A percentile compares a stretch with the other conserved stretches of the same genome.
Conservation (phyloP, 179 eudicot genomes). For the Silene vulgaris region DNA sequence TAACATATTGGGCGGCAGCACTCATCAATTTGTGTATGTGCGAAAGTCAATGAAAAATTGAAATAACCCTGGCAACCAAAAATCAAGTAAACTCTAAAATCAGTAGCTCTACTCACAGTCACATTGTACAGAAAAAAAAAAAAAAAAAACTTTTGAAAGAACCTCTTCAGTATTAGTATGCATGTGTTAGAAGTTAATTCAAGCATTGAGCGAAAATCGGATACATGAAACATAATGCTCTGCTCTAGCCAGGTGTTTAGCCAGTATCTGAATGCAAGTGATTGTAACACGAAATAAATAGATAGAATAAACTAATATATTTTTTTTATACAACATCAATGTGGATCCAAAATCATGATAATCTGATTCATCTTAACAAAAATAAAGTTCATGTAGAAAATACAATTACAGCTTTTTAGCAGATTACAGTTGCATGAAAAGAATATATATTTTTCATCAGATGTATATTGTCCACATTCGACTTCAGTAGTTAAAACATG, state of each 20-base stretch:
- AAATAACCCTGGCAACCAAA: background rate
- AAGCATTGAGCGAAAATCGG: background rate
- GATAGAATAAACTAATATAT: background rate
- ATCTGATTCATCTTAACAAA: background rate
- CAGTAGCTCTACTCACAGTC: background rate
- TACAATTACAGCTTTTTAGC: background rate
- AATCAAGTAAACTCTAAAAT: background rate
- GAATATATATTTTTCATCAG: no score
- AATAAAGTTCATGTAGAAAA: background rate
- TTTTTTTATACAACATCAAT: background rate
- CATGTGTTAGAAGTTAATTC: background rate
- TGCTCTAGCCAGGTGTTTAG: constrained; percentile 1
- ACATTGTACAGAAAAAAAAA: background rate
- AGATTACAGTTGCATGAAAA: background rate
- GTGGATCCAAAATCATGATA: background rate
- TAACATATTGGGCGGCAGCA: background rate
- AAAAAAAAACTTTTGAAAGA: background rate
- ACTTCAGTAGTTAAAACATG: background rate
- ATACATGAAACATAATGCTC: background rate
- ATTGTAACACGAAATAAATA: background rate
- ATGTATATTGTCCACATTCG: background rate
- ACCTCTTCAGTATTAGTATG: background rate
- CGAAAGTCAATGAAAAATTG: no score
- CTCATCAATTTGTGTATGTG: background rate
- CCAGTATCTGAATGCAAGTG: background rate